Conservation (phyloP, 345 rosid genomes). For the Eucalyptus paniculata region DNA sequence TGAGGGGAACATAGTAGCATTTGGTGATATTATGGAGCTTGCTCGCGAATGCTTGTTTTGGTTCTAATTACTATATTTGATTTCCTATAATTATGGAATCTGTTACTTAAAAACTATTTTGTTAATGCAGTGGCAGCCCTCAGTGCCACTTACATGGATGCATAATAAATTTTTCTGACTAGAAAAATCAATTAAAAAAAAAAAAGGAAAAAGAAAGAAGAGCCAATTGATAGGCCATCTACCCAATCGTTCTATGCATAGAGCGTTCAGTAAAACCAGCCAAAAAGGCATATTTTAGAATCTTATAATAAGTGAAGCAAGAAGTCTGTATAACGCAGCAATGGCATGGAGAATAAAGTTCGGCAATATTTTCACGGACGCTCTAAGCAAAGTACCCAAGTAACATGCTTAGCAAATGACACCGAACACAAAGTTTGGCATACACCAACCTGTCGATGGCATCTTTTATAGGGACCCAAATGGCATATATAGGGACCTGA, state of each 20-base stretch:
- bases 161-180: not conserved
- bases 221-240: not conserved
- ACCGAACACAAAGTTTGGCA: not conserved
- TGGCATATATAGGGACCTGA: slow-evolving; percentile 17
- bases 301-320: not conserved
- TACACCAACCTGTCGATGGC: slow-evolving; percentile 27
- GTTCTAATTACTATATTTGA: not conserved
- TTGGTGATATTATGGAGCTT: not conserved
- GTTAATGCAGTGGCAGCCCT: not conserved
- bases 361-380: not conserved
- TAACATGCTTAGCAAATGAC: not conserved
- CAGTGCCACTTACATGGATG: not conserved
- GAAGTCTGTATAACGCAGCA: not conserved
- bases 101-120: not conserved
- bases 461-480: slow-evolving; percentile 25
- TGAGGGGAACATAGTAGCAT: not conserved
- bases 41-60: not conserved
- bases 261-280: not conserved
- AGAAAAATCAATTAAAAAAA: not conserved
- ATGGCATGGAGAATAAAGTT: not conserved
- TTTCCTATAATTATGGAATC: not conserved
- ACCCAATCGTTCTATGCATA: not conserved
- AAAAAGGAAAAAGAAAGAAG: not conserved
- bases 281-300: not conserved
- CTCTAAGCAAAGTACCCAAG: not conserved